These are phyloP conservation scores for Trypanosomatidae sp. DNA, from an alignment of 208 protist species.

Conservation along the genomic window DNA sequence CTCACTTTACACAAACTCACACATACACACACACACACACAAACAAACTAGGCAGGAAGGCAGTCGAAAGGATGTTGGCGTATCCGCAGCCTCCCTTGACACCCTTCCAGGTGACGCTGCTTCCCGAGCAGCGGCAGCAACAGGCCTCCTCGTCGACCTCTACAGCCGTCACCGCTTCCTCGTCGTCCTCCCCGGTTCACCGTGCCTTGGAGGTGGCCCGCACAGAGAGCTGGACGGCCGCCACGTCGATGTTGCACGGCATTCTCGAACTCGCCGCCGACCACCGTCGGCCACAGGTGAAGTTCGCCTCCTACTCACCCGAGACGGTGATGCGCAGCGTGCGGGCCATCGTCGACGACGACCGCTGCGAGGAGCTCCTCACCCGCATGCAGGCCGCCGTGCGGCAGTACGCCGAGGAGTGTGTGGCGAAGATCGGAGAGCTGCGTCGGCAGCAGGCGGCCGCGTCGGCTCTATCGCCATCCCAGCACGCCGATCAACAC, in stretches of 20 bases:
- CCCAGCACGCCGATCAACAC: too few species aligned
- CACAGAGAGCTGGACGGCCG: conserved; percentile 11
- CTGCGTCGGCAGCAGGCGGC: conserved; percentile 11
- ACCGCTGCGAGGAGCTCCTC: conserved; percentile 16
- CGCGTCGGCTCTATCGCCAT: neutral
- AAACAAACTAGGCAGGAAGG: too few species aligned
- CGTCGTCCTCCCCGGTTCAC: conserved; percentile 1
- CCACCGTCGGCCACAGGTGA: conserved; percentile 12
- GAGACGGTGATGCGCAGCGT: conserved; percentile 56
- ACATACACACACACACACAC: too few species aligned
- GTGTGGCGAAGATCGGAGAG: conserved; percentile 10
- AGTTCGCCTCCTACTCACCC: conserved; percentile 43
- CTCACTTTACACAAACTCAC: too few species aligned
- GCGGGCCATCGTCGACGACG: conserved; percentile 45
- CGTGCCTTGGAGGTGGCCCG: too few species aligned
- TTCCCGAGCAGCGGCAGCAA: conserved; percentile 4
- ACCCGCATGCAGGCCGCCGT: conserved; percentile 30
- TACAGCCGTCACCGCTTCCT: neutral
- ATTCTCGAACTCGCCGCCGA: conserved; percentile 25
- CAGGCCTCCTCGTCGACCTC: neutral
- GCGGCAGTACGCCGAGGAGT: conserved; percentile 19
- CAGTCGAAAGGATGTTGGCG: neutral
- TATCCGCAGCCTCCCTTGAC: conserved; percentile 20
- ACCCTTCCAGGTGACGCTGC: conserved; percentile 28
- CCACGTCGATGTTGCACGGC: conserved; percentile 38